These are phyloP conservation scores for Leccinum variabile DNA, from an alignment of 1,284 basidiomycete genomes.

Conservation along the genomic window DNA sequence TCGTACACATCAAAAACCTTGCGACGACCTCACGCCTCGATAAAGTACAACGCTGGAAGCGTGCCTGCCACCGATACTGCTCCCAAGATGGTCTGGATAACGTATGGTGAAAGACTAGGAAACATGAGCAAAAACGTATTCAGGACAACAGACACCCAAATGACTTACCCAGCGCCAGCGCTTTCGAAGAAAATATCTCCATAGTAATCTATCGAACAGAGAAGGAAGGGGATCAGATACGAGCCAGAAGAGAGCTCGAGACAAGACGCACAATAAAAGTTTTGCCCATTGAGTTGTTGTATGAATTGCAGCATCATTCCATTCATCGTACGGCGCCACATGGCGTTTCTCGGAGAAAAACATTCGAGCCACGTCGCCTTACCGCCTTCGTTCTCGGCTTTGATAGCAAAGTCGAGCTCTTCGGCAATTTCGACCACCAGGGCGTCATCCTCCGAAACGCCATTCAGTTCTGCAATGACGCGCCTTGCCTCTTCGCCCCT, in stretches of 20 bases:
- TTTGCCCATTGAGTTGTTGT: slow-evolving; percentile 77
- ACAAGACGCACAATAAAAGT: slow-evolving; percentile 63
- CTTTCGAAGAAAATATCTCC: slow-evolving; percentile 83
- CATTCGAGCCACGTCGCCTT: slow-evolving; percentile 80
- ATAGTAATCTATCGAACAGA: slow-evolving; percentile 57
- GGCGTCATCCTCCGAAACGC: slow-evolving; percentile 45
- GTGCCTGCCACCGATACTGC: slow-evolving; percentile 68
- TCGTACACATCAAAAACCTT: slow-evolving; percentile 38
- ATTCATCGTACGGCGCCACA: slow-evolving; percentile 73
- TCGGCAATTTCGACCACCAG: slow-evolving; percentile 41
- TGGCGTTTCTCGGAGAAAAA: slow-evolving; percentile 65
- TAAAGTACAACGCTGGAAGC: slow-evolving; percentile 62
- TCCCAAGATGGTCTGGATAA: slow-evolving; percentile 72
- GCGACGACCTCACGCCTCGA: slow-evolving; percentile 66
- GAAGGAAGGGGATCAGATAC: neutral
- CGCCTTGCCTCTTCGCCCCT: slow-evolving; percentile 52
- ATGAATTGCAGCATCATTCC: slow-evolving; percentile 84
- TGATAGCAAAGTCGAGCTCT: slow-evolving; percentile 70
- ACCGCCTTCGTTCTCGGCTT: slow-evolving; percentile 71
- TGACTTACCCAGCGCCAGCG: slow-evolving; percentile 59
- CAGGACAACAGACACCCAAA: neutral
- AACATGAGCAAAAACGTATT: neutral
- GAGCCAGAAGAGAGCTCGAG: neutral
- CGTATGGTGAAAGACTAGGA: slow-evolving; percentile 60
- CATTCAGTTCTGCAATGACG: slow-evolving; percentile 68